Conservation (phyloP, 768 basidiomycete genomes). For the Tephrocybe sp. region DNA sequence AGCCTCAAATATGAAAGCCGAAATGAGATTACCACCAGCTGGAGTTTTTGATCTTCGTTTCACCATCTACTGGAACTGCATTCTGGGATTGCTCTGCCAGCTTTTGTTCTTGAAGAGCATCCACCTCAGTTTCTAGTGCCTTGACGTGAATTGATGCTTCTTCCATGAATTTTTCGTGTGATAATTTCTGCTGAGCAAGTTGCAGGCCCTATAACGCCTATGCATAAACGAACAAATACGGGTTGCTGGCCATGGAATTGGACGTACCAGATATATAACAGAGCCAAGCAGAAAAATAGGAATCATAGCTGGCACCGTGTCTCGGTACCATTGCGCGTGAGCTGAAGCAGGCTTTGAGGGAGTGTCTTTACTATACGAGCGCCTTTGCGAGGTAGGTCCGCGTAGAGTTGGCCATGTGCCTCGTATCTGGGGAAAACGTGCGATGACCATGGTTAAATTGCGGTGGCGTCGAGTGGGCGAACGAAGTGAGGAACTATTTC, state of each 20-base stretch:
- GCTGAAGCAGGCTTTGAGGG: slow-evolving; percentile 34
- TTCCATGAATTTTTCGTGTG: slow-evolving; percentile 71
- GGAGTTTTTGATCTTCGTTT: slow-evolving; percentile 12
- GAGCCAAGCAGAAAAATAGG: slow-evolving; percentile 79
- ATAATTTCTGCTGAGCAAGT: slow-evolving; percentile 57
- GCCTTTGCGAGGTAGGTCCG: slow-evolving; percentile 13
- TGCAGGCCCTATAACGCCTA: slow-evolving; percentile 55
- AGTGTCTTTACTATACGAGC: slow-evolving; percentile 16
- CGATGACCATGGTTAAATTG: slow-evolving; percentile 17
- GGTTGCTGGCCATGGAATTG: neutral
- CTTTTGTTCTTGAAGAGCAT: slow-evolving; percentile 36
- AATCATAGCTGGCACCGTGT: slow-evolving; percentile 73
- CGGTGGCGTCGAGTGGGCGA: neutral
- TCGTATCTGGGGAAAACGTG: slow-evolving; percentile 17
- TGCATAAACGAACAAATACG: neutral
- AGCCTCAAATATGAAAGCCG: neutral
- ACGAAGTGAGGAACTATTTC: slow-evolving; percentile 7
- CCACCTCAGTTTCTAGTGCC: slow-evolving; percentile 61
- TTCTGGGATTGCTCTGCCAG: slow-evolving; percentile 16
- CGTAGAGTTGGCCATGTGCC: slow-evolving; percentile 7
- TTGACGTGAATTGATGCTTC: slow-evolving; percentile 55
- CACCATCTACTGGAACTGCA: neutral
- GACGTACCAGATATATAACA: slow-evolving; percentile 69
- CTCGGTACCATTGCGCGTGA: slow-evolving; percentile 69
- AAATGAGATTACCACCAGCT: slow-evolving; percentile 16